Base-by-base conservation (phyloP, 208 protist genomes). In the Crithidia brevicula region DNA sequence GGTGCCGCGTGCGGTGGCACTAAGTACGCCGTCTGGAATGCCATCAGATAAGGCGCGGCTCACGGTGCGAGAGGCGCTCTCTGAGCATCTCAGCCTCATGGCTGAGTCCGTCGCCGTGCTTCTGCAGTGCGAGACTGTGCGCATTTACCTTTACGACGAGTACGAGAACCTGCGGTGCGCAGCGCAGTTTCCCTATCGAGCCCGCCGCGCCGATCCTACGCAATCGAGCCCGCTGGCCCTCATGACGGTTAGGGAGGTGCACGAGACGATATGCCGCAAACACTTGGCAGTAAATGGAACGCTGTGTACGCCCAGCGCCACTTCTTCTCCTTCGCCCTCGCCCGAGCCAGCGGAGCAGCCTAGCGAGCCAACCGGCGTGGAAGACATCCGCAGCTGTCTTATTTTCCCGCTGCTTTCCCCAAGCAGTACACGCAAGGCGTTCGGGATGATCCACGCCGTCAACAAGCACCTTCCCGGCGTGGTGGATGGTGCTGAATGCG, bases 381-480 rank as follows among this genome's bases (percentile, higher is more conserved):
- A 84, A 23, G 88, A 88, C 23, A 92, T 97, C 67, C 71, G 67
- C 15, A 95, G 78, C 57, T 97, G 92, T 53, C 85, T 97, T 40
- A 84, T 95, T 22, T 91, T 93, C 52, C 92, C 92, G 20, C 87
- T 97, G 16, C 45, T 90, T 27, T 67, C 83, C 5, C 66, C 74
- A n/a, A 25, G 70, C 13, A 77, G 77, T 3, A 31, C 49, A 8
- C 67, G 73, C 18, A 67, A 53, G 45, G 34, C 87, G 5, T 76
- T 79, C 52, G 92, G 92, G 15, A 92, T 97, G 88, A 82, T 97
- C 22, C 92, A 97, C 68, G 89, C 89, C 0, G 86, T 93, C 31
- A 97, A 97, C 79, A 97, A 97, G 51, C 64, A 77, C 25, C 54
- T 70, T 23, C 52, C 74, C 9, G 63, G 57, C 7, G 11, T 27